These are phyloP conservation scores for Cladosporium sp. DNA, from an alignment of 2,329 filamentous ascomycete genomes.

Conservation along the genomic window DNA sequence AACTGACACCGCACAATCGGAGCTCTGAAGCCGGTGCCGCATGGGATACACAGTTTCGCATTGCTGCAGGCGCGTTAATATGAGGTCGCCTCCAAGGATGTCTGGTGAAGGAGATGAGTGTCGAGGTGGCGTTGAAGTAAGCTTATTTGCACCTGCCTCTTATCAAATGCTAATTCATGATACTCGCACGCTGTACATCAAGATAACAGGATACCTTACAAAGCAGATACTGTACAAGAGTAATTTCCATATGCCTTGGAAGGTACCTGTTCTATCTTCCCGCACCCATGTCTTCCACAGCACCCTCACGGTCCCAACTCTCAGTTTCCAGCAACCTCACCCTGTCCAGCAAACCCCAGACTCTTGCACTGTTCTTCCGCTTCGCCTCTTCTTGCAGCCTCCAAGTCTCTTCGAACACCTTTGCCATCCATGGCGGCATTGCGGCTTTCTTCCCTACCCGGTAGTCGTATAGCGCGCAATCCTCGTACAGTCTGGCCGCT, in stretches of 20 bases:
- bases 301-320: slow-evolving; percentile 70
- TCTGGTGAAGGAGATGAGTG: too few species aligned
- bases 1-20: too few species aligned
- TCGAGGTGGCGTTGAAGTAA: background rate
- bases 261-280: background rate
- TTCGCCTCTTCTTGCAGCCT: slow-evolving; percentile 58
- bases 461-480: slow-evolving; percentile 78
- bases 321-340: slow-evolving; percentile 63
- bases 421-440: slow-evolving; percentile 58
- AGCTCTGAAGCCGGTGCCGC: too few species aligned
- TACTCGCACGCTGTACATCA: too few species aligned
- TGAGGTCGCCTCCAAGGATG: background rate
- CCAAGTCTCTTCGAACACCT: slow-evolving; percentile 58
- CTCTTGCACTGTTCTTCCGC: slow-evolving; percentile 48
- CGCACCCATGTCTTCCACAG: slow-evolving; percentile 52
- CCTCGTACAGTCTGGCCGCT: slow-evolving; percentile 72
- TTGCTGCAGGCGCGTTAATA: background rate
- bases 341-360: slow-evolving; percentile 53
- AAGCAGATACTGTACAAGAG: too few species aligned
- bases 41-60: too few species aligned
- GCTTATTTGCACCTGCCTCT: background rate
- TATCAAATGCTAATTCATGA: too few species aligned
- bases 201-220: too few species aligned
- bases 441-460: slow-evolving; percentile 51
- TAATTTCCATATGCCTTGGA: too few species aligned